A percentile compares a stretch with the other conserved stretches of the same genome.
These are phyloP conservation scores for Zymoseptoria tritici DNA, from an alignment of 2,329 filamentous ascomycete species.

Conservation along the genomic window DNA sequence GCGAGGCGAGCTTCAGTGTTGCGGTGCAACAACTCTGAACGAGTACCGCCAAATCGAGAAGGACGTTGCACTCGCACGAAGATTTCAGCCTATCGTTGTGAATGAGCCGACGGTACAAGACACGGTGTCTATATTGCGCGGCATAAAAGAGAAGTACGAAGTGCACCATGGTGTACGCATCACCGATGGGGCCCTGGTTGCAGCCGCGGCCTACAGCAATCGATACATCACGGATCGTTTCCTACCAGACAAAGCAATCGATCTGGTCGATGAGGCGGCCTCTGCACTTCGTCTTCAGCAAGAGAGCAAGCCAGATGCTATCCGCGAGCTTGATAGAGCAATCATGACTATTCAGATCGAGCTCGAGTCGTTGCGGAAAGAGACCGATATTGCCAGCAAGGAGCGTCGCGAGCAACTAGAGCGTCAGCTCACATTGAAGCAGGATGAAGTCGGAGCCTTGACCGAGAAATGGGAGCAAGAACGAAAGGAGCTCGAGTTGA, in stretches of 20 bases:
- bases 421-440: conserved; percentile 63
- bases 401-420: conserved; percentile 85
- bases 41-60: conserved; percentile 95
- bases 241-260: conserved; percentile 93
- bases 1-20: conserved; percentile 87
- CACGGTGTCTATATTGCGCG: conserved; percentile 88
- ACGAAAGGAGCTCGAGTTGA: conserved; percentile 70
- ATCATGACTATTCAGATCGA: conserved; percentile 98
- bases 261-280: conserved; percentile 91
- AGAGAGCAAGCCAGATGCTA: conserved; percentile 92
- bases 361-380: conserved; percentile 86
- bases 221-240: conserved; percentile 96
- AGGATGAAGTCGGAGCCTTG: conserved; percentile 67
- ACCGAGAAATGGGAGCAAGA: conserved; percentile 88
- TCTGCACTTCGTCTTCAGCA: conserved; percentile 86
- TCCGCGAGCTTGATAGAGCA: conserved; percentile 83
- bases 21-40: conserved; percentile 84
- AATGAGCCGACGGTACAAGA: conserved; percentile 85
- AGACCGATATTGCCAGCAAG: conserved; percentile 80
- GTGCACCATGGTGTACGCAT: conserved; percentile 95
- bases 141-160: conserved; percentile 96
- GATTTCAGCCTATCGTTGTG: conserved; percentile 93
- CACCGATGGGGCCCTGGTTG: conserved; percentile 74
- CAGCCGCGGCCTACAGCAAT: conserved; percentile 85
- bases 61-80: conserved; percentile 81